These are phyloP conservation scores for Populus tomentosa DNA, from an alignment of 441 rosid genomes.

Conservation along the genomic window DNA sequence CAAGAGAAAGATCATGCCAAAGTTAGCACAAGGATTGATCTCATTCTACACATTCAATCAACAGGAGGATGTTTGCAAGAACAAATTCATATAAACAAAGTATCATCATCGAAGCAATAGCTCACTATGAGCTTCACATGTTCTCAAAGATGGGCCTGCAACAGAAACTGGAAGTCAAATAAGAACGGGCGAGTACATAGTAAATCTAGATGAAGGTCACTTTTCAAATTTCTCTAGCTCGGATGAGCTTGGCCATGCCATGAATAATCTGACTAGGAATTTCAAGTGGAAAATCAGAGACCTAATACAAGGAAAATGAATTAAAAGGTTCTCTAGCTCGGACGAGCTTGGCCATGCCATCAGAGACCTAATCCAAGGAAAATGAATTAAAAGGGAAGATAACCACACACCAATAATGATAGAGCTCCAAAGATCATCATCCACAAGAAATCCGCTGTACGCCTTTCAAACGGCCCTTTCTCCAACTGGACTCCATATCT, in stretches of 20 bases:
- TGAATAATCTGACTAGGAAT: not conserved
- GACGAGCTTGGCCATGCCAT: too few relatives aligned
- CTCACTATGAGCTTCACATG: not conserved
- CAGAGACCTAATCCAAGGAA: not conserved
- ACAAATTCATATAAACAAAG: not conserved
- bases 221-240: constrained; percentile 4
- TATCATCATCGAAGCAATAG: not conserved
- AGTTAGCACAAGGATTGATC: not conserved
- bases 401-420: constrained; percentile 51
- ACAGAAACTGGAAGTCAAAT: not conserved
- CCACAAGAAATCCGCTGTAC: constrained; percentile 95
- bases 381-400: not conserved
- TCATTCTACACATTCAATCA: not conserved
- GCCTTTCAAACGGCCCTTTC: constrained; percentile 85
- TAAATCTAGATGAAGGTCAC: not conserved
- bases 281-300: not conserved
- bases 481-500: constrained; percentile 96
- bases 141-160: not conserved
- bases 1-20: not conserved
- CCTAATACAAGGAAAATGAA: not conserved
- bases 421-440: constrained; percentile 92
- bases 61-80: not conserved
- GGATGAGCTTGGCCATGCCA: not conserved
- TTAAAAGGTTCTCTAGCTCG: not conserved
- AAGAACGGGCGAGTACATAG: not conserved